phyloP scores from a whole-genome alignment of 768 basidiomycete genomes.

The Xerocomellus dryophilus region DNA sequence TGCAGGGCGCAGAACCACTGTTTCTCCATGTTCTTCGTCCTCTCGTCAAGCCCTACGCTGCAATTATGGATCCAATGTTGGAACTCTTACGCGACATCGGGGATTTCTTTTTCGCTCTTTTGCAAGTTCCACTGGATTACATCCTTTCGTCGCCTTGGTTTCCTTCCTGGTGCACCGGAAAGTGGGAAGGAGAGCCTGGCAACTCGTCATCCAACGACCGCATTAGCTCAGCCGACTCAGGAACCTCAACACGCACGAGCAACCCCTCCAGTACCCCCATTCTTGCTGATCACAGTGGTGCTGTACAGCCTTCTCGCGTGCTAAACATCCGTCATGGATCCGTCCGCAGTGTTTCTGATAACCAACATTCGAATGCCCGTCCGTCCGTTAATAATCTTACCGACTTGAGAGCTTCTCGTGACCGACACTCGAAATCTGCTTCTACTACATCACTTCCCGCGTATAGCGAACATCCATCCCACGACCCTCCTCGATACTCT shows the following conservation, averaged over 20 bases:
- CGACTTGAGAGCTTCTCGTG: slow-evolving; percentile 1
- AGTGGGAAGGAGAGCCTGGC: slow-evolving; percentile 9
- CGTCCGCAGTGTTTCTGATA: slow-evolving; percentile 21
- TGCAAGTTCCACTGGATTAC: slow-evolving; percentile 40
- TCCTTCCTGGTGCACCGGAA: slow-evolving; percentile 19
- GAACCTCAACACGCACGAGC: slow-evolving; percentile 2
- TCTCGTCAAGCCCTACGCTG: slow-evolving; percentile 68
- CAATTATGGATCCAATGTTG: slow-evolving; percentile 60
- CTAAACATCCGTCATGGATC: slow-evolving; percentile 7
- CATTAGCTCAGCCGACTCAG: slow-evolving; percentile 1
- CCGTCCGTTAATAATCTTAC: slow-evolving; percentile 1
- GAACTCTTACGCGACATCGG: slow-evolving; percentile 61
- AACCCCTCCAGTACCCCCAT: slow-evolving; percentile 14
- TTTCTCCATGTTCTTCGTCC: slow-evolving; percentile 80
- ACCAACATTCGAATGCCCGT: slow-evolving; percentile 2
- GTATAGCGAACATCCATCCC: slow-evolving; percentile 23
- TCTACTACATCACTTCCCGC: slow-evolving; percentile 24
- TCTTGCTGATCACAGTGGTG: slow-evolving; percentile 4
- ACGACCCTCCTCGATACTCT: slow-evolving; percentile 25
- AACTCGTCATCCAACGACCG: background rate
- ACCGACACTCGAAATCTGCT: slow-evolving; percentile 12
- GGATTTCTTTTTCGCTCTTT: slow-evolving; percentile 52
- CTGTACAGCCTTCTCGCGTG: slow-evolving; percentile 8
- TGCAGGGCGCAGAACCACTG: slow-evolving; percentile 81
- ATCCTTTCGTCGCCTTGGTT: slow-evolving; percentile 33